Conservation (phyloP, 139 green algal genomes). For the Asterochloris sp. region DNA sequence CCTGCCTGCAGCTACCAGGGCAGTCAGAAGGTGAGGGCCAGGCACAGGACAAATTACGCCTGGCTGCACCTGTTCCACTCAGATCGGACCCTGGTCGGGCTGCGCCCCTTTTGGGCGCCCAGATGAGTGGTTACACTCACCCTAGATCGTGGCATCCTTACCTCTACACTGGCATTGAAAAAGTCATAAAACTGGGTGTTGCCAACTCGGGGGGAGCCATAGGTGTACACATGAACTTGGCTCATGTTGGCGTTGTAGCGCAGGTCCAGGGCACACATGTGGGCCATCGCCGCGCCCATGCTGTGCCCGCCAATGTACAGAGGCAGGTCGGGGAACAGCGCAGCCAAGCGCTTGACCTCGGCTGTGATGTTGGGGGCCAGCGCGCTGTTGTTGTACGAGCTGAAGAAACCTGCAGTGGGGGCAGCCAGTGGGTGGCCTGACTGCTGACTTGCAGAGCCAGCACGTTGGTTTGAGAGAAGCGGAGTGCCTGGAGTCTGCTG, state of each 20-base stretch:
- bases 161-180: slow-evolving; percentile 32
- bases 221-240: slow-evolving; percentile 66
- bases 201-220: slow-evolving; percentile 80
- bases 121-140: no score
- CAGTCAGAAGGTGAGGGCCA: no score
- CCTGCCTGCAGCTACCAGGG: no score
- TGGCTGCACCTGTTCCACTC: no score
- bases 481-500: no score
- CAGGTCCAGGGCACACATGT: slow-evolving; percentile 52
- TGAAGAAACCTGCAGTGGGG: slow-evolving; percentile 32
- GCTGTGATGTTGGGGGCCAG: slow-evolving; percentile 42
- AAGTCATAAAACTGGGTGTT: slow-evolving; percentile 71
- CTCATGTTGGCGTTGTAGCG: slow-evolving; percentile 20
- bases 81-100: no score
- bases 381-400: slow-evolving; percentile 39
- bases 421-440: background rate
- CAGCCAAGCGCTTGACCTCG: slow-evolving; percentile 14
- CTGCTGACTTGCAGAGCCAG: no score
- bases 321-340: slow-evolving; percentile 17
- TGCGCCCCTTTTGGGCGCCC: no score
- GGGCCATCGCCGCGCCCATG: slow-evolving; percentile 61
- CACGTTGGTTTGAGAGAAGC: no score
- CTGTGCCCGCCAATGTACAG: slow-evolving; percentile 50
- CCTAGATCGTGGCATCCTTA: background rate
- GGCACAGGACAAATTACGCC: no score